Percentiles rank a stretch among this genome's conserved stretches.
Conservation (phyloP, 2,329 filamentous ascomycete genomes). For the Pseudonectria buxi region DNA sequence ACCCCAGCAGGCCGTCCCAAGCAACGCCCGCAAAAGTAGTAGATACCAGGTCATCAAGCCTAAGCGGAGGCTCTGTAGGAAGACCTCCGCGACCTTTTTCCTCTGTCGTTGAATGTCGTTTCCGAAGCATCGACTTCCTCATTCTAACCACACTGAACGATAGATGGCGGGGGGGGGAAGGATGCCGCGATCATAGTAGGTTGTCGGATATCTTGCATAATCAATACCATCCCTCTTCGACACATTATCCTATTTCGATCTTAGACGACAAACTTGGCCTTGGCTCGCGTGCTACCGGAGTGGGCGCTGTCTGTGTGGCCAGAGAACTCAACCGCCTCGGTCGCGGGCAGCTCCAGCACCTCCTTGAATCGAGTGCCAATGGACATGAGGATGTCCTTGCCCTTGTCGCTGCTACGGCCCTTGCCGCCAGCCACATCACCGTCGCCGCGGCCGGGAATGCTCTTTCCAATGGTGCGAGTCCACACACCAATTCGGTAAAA, state of each 20-base stretch:
- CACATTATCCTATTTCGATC: conserved; percentile 1
- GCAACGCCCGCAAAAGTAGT: conserved; percentile 28
- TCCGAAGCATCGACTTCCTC: no score
- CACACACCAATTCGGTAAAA: conserved; percentile 98
- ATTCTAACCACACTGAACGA: conserved; percentile 6
- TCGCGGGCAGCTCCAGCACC: conserved; percentile 69
- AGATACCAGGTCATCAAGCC: conserved; percentile 15
- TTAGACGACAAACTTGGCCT: conserved; percentile 87
- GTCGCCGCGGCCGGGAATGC: conserved; percentile 67
- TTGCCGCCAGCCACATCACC: conserved; percentile 68
- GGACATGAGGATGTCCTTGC: conserved; percentile 72
- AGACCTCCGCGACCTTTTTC: conserved; percentile 1
- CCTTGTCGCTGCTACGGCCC: conserved; percentile 72
- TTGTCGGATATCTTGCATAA: conserved; percentile 22
- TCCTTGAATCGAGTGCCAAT: conserved; percentile 93
- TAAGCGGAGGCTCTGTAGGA: conserved; percentile 8
- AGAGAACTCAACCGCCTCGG: conserved; percentile 85
- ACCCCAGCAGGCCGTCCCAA: conserved; percentile 19
- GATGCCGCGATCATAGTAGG: conserved; percentile 1
- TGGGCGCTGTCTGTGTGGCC: conserved; percentile 93
- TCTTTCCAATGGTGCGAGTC: conserved; percentile 90
- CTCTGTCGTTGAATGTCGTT: no score
- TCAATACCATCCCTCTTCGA: conserved; percentile 14
- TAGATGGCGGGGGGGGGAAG: conserved; percentile 13
- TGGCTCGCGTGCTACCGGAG: conserved; percentile 87